These are phyloP conservation scores for Tylopilus intermedius DNA, from an alignment of 768 basidiomycete species.

Conservation along the genomic window DNA sequence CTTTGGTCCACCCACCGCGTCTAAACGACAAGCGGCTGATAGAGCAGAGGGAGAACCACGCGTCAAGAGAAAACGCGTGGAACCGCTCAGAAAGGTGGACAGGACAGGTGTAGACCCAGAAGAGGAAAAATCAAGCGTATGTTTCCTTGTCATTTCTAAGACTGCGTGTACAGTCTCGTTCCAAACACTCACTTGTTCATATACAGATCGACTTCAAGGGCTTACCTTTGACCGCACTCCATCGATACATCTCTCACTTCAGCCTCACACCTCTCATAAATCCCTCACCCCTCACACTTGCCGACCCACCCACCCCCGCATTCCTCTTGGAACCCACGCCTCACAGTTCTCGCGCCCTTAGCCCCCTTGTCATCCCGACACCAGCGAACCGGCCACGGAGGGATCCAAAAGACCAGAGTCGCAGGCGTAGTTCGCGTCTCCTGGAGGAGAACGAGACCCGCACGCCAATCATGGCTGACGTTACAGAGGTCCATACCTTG, in stretches of 20 bases:
- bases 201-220: slow-evolving; percentile 70
- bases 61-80: slow-evolving; percentile 67
- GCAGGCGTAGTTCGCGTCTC: slow-evolving; percentile 68
- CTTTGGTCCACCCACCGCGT: slow-evolving; percentile 53
- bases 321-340: slow-evolving; percentile 48
- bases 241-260: slow-evolving; percentile 69
- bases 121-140: slow-evolving; percentile 29
- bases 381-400: slow-evolving; percentile 71
- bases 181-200: slow-evolving; percentile 11
- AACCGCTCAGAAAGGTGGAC: slow-evolving; percentile 35
- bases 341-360: slow-evolving; percentile 45
- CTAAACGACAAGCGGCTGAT: slow-evolving; percentile 64
- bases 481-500: slow-evolving; percentile 60
- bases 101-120: slow-evolving; percentile 36
- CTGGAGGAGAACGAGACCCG: slow-evolving; percentile 58
- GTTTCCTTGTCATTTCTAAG: slow-evolving; percentile 3
- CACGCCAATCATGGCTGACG: slow-evolving; percentile 65
- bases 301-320: slow-evolving; percentile 68
- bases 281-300: slow-evolving; percentile 61
- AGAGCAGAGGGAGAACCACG: slow-evolving; percentile 71
- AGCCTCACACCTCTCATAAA: slow-evolving; percentile 67
- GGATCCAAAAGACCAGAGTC: slow-evolving; percentile 53
- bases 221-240: slow-evolving; percentile 58
- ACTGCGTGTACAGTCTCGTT: neutral
- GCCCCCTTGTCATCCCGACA: slow-evolving; percentile 43